Conservation (phyloP, 495 filamentous ascomycete genomes). For the Penicillium flavigenum region DNA sequence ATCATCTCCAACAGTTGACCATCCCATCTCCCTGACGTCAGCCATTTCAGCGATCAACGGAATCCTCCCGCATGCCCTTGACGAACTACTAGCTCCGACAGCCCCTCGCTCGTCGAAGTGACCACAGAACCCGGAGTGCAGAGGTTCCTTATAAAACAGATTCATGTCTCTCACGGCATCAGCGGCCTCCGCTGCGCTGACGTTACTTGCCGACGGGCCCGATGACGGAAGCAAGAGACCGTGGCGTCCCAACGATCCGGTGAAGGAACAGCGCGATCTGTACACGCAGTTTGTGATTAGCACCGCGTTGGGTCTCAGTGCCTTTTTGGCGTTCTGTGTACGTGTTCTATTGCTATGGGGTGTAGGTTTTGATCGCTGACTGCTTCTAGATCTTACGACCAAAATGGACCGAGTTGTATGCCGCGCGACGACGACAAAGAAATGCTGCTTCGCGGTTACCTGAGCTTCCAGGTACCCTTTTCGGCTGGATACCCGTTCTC, state of each 20-base stretch:
- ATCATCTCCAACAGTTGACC: not conserved
- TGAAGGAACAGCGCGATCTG: constrained; percentile 50
- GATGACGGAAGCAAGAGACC: constrained; percentile 24
- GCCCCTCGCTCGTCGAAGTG: constrained; percentile 9
- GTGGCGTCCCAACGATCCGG: constrained; percentile 35
- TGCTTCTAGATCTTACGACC: constrained; percentile 67
- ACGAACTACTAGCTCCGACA: constrained; percentile 19
- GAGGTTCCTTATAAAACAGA: constrained; percentile 3
- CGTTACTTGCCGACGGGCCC: constrained; percentile 22
- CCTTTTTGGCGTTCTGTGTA: constrained; percentile 66
- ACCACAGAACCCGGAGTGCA: not conserved
- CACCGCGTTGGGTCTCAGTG: constrained; percentile 52
- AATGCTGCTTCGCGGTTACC: constrained; percentile 73
- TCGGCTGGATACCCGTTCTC: constrained; percentile 93
- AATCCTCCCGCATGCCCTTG: constrained; percentile 18
- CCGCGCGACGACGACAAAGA: constrained; percentile 73
- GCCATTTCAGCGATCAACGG: constrained; percentile 20
- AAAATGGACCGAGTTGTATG: constrained; percentile 90
- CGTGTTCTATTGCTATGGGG: constrained; percentile 15
- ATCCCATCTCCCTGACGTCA: constrained; percentile 31
- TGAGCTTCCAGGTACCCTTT: constrained; percentile 78
- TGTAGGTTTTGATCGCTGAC: constrained; percentile 5
- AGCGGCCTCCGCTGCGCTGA: constrained; percentile 29
- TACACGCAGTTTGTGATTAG: constrained; percentile 61
- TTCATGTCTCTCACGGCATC: constrained; percentile 39